Evolutionary conservation across 2,329 filamentous ascomycete genomes (phyloP).

Genomic region (Chrysosphaeria jannelii): DNA sequence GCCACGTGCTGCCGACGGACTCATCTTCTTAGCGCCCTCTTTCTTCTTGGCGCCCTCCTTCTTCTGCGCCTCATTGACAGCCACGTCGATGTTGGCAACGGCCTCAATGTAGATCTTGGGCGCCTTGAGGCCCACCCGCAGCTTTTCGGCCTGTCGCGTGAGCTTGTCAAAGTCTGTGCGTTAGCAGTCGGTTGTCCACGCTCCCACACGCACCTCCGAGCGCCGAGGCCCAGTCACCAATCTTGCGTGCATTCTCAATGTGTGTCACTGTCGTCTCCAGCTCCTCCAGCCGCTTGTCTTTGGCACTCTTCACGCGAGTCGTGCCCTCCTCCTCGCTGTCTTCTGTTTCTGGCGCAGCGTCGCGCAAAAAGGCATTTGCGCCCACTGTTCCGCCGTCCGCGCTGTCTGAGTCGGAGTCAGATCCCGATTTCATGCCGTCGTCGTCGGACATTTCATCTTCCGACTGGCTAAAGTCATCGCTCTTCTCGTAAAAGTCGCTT

Average conservation of each 20-base stretch:
- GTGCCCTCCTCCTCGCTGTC: slow-evolving; percentile 63
- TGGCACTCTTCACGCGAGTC: slow-evolving; percentile 82
- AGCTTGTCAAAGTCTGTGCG: slow-evolving; percentile 69
- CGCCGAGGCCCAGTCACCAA: slow-evolving; percentile 88
- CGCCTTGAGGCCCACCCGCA: slow-evolving; percentile 43
- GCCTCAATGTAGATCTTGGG: slow-evolving; percentile 85
- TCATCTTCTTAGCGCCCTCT: slow-evolving; percentile 94
- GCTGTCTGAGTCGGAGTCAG: slow-evolving; percentile 13
- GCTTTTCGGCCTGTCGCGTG: slow-evolving; percentile 58
- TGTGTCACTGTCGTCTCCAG: slow-evolving; percentile 65
- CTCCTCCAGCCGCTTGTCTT: slow-evolving; percentile 90
- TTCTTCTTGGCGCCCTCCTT: slow-evolving; percentile 97
- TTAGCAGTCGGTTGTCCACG: background rate
- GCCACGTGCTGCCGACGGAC: slow-evolving; percentile 74
- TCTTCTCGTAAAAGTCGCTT: slow-evolving; percentile 59
- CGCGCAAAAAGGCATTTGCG: slow-evolving; percentile 59
- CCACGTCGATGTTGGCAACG: slow-evolving; percentile 77
- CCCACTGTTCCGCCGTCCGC: slow-evolving; percentile 35
- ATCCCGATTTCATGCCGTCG: too few species aligned
- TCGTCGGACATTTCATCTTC: slow-evolving; percentile 18
- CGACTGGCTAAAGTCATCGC: slow-evolving; percentile 30
- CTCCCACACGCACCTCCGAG: slow-evolving; percentile 36
- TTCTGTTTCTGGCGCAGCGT: slow-evolving; percentile 36
- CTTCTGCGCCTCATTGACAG: slow-evolving; percentile 76
- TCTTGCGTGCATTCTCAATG: slow-evolving; percentile 94